Base-by-base conservation (phyloP, 139 green algal genomes). In the Micromonas commoda region DNA sequence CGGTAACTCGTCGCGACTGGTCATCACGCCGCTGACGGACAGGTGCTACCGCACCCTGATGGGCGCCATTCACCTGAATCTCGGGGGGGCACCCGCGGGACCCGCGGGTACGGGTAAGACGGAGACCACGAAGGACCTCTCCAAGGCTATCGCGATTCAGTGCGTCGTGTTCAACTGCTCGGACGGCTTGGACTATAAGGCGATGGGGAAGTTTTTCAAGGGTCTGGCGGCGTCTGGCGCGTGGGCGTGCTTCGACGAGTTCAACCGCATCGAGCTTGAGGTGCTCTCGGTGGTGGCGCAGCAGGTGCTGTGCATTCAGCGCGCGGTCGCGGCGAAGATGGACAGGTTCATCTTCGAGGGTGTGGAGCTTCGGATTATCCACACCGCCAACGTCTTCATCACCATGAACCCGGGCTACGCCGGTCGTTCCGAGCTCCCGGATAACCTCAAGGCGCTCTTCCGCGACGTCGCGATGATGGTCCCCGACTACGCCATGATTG, bases 381-480 rank as follows among this genome's bases (percentile, higher is more conserved):
- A 88, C 26, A 85, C 85, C 2, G 93, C 89, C 82, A 88, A 85
- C 33, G 89, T 96, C 65, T 96, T 96, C 81, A 87, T 96, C 53
- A 96, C 91, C 29, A 96, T 96, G 91, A 96, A 96, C 84, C 91
- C 91, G 16, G 92, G 92, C 28, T 92, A 96, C 72, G 86, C 85
- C 23, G 88, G 85, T 39, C 79, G 87, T 64, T 86, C 82, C 23
- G 88, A 92, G 81, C 83, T 92, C 37, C 86, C 86, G 26, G 88
- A 90, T 82, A 91, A 90, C 78, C 71, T 91, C 6, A 89, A 94
- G 84, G 89, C 91, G 19, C 87, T 96, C 26, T 66, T 96, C 76
- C 86, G 91, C 1, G 88, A 89, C 23, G 88, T 96, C 37, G 90
- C 88, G 52, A 96, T 96, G 91, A 93, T 96, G 91, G 91, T 96